Evolutionary conservation across 2,329 filamentous ascomycete genomes (phyloP).

Genomic region (Macrophomina tecta): DNA sequence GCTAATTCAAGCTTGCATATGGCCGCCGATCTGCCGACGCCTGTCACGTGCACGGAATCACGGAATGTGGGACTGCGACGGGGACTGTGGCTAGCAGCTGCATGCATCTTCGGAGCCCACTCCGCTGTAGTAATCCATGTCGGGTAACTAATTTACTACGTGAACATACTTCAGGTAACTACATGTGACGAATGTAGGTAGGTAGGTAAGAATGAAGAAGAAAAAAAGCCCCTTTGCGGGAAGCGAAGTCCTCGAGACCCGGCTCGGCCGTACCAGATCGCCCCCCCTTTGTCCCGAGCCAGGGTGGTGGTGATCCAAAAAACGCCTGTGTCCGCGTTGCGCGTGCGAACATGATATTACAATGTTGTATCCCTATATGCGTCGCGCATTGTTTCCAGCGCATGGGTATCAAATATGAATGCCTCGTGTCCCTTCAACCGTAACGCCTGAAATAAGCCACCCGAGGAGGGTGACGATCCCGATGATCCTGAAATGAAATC

Average conservation of each 20-base stretch:
- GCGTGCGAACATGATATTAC: constrained; percentile 24
- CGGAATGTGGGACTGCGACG: background rate
- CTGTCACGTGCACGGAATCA: constrained; percentile 7
- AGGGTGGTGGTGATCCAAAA: constrained; percentile 20
- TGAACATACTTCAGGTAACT: background rate
- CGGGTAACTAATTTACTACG: constrained; percentile 7
- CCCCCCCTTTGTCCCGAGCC: constrained; percentile 16
- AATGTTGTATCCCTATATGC: constrained; percentile 25
- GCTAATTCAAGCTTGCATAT: constrained; percentile 16
- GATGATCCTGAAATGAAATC: constrained; percentile 23
- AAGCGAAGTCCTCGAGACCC: constrained; percentile 6
- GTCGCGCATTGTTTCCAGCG: constrained; percentile 25
- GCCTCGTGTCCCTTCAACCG: constrained; percentile 23
- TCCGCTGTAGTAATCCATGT: background rate
- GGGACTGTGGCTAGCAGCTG: background rate
- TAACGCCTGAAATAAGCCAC: constrained; percentile 22
- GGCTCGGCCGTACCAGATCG: constrained; percentile 18
- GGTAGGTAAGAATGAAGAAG: background rate
- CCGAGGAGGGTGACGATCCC: constrained; percentile 7
- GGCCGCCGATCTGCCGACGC: constrained; percentile 22
- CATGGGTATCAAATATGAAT: constrained; percentile 28
- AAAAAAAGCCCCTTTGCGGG: constrained; percentile 17
- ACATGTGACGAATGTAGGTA: background rate
- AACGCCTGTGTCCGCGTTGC: constrained; percentile 21
- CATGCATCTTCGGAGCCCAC: background rate